Base-by-base conservation (phyloP, 805 yeast genomes). In the Starmerella stigmatis region DNA sequence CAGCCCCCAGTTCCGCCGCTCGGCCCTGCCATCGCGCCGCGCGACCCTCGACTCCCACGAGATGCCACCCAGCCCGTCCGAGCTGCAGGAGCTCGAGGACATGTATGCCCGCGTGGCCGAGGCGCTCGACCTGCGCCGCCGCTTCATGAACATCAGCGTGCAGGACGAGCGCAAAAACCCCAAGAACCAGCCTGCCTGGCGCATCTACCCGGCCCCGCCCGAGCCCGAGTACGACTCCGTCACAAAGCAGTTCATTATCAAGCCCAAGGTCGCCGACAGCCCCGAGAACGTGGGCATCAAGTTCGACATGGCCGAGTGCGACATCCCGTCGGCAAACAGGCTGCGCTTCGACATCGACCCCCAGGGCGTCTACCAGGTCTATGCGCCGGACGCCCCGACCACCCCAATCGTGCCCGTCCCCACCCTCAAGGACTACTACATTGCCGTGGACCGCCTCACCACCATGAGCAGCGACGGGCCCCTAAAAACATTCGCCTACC, bases 401-500 rank as follows among this genome's bases (percentile, higher is more conserved):
- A 22, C 50, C 22, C 60, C 60, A n/a, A 72, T 78, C 4, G 49
- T 51, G 16, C 60, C 74, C n/a, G 71, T 86, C 16, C 96, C 98
- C n/a, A 71, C 84, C 1, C 69, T 92, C 48, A 74, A 76, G 44
- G 96, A 92, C 41, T 92, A 82, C 64, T 94, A 85, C 63, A 64
- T 75, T 53, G 98, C 89, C 62, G 65, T 86, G 57, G 92, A 82
- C 43, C 74, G 70, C 46, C 74, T 92, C 53, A 73, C 76, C n/a
- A 64, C 72, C 11, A 72, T 85, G 39, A 80, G 94, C 7, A 79
- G 92, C 4, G 96, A 88, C 64, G 99, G 99, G 0, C 98, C 99
- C 5, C 77, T 94, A 13, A 92, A 92, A 64, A 83, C 95, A 13
- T 92, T 92, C 71, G 96, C 98, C 0, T 92, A 86, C 65, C 79